Evolutionary conservation across 2,329 filamentous ascomycete genomes (phyloP).

Genomic region (Colletotrichum shisoi): DNA sequence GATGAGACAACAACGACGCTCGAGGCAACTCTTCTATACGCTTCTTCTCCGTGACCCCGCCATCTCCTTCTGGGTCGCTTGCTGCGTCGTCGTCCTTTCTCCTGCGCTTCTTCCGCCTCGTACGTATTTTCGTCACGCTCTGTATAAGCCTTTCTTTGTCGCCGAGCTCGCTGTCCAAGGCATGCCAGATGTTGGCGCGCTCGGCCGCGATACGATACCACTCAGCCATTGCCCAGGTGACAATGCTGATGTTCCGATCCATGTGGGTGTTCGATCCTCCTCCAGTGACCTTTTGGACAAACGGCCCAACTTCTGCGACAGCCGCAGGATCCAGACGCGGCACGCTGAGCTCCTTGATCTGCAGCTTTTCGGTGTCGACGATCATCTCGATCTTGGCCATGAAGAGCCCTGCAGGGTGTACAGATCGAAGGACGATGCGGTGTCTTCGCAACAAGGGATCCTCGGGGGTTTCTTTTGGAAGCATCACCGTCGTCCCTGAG

Average conservation of each 20-base stretch:
- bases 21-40: slow-evolving; percentile 40
- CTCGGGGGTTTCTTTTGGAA: slow-evolving; percentile 48
- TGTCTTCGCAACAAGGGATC: slow-evolving; percentile 61
- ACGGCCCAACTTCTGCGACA: slow-evolving; percentile 64
- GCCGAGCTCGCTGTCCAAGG: slow-evolving; percentile 59
- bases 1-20: slow-evolving; percentile 60
- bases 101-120: slow-evolving; percentile 41
- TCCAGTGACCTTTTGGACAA: slow-evolving; percentile 56
- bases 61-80: slow-evolving; percentile 41
- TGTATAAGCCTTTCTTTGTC: slow-evolving; percentile 46
- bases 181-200: slow-evolving; percentile 70
- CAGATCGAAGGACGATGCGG: slow-evolving; percentile 60
- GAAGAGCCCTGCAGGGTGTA: slow-evolving; percentile 63
- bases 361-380: slow-evolving; percentile 62
- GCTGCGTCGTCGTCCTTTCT: slow-evolving; percentile 41
- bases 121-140: slow-evolving; percentile 47
- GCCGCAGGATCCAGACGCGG: slow-evolving; percentile 65
- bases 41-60: background rate
- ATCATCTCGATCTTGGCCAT: slow-evolving; percentile 64
- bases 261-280: slow-evolving; percentile 55
- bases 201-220: slow-evolving; percentile 70
- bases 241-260: slow-evolving; percentile 64
- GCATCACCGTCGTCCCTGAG: slow-evolving; percentile 60
- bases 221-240: slow-evolving; percentile 73
- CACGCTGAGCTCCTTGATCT: slow-evolving; percentile 63